Conservation (phyloP, 2,329 filamentous ascomycete species). For the Pestalotiopsis sp. region DNA sequence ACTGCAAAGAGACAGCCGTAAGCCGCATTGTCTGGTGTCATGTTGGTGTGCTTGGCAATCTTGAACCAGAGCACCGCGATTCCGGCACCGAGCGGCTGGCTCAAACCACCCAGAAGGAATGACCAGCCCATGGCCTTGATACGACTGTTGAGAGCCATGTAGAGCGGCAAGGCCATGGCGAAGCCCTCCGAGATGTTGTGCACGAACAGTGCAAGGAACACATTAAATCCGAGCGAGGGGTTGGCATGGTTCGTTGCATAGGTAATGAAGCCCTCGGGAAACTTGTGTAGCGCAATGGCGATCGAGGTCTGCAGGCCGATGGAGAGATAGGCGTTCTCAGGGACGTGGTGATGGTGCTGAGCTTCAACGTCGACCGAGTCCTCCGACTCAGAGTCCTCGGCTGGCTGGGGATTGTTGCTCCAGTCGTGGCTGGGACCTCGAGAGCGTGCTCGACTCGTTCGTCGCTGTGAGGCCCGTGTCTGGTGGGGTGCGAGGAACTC, state of each 20-base stretch:
- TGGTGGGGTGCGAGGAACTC: constrained; percentile 16
- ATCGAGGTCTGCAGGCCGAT: constrained; percentile 96
- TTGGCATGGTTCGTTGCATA: constrained; percentile 98
- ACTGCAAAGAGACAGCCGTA: constrained; percentile 85
- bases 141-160: constrained; percentile 83
- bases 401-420: constrained; percentile 16
- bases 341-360: constrained; percentile 90
- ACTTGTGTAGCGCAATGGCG: constrained; percentile 94
- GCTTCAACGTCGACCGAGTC: constrained; percentile 46
- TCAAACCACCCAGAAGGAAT: constrained; percentile 80
- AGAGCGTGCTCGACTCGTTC: constrained; percentile 29
- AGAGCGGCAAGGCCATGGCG: constrained; percentile 88
- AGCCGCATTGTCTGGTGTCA: constrained; percentile 54
- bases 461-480: constrained; percentile 23
- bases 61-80: constrained; percentile 87
- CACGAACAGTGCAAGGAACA: constrained; percentile 95
- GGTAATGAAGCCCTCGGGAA: constrained; percentile 85
- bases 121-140: constrained; percentile 83
- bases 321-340: constrained; percentile 88
- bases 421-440: constrained; percentile 34
- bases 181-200: constrained; percentile 99
- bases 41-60: constrained; percentile 57
- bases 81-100: constrained; percentile 83
- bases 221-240: constrained; percentile 81
- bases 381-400: constrained; percentile 26